Evolutionary conservation across 1,139 yeast species (phyloP).

Genomic region (Hansenula sp.): DNA sequence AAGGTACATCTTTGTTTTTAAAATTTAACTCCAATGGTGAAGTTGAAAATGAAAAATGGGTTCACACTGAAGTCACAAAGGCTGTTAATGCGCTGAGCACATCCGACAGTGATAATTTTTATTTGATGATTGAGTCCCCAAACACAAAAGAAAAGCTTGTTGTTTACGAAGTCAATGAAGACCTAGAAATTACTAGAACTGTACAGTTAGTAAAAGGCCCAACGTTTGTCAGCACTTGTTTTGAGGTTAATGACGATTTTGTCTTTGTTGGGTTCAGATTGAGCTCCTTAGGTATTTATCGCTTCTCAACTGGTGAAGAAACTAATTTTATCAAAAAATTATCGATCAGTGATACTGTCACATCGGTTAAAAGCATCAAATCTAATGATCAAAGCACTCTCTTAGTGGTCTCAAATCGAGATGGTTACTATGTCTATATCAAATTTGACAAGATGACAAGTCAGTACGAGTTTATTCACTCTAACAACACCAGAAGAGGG

Average conservation of each 20-base stretch:
- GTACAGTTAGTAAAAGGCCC: slow-evolving; percentile 32
- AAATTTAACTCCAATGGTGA: slow-evolving; percentile 32
- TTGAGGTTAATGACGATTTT: slow-evolving; percentile 39
- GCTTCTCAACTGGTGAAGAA: slow-evolving; percentile 27
- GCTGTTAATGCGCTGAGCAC: slow-evolving; percentile 49
- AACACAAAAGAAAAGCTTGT: slow-evolving; percentile 56
- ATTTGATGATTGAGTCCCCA: slow-evolving; percentile 60
- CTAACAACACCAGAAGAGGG: slow-evolving; percentile 69
- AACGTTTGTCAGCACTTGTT: slow-evolving; percentile 58
- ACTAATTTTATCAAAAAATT: slow-evolving; percentile 41
- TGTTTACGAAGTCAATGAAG: slow-evolving; percentile 35
- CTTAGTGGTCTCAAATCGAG: slow-evolving; percentile 53
- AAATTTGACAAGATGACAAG: slow-evolving; percentile 8
- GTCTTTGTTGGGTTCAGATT: slow-evolving; percentile 69
- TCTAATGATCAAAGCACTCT: slow-evolving; percentile 14
- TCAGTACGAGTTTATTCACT: slow-evolving; percentile 36
- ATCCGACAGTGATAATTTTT: slow-evolving; percentile 24
- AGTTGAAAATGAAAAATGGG: slow-evolving; percentile 10
- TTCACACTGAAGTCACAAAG: slow-evolving; percentile 35
- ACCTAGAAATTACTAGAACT: slow-evolving; percentile 22
- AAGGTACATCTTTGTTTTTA: slow-evolving; percentile 48
- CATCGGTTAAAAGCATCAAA: slow-evolving; percentile 45
- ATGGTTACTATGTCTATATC: slow-evolving; percentile 51
- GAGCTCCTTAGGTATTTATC: slow-evolving; percentile 60
- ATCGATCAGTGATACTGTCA: slow-evolving; percentile 71